Percentiles rank a stretch among this genome's conserved stretches.
phyloP scores from a whole-genome alignment of 73 alveolate genomes.

The Tetrahymena elliotti region DNA sequence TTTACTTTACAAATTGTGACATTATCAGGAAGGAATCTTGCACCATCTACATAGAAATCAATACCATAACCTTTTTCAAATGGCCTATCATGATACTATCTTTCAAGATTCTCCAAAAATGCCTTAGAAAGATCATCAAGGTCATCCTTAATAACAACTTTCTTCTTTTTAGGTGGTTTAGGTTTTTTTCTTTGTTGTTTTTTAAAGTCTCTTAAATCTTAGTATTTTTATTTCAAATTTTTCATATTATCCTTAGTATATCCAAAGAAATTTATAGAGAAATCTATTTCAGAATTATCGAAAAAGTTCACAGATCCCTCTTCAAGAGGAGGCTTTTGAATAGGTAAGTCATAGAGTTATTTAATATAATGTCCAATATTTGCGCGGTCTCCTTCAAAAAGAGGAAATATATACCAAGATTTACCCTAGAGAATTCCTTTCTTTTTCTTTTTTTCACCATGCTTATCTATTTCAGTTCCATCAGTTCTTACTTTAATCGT shows the following conservation, averaged over 20 bases:
- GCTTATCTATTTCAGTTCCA: constrained; percentile 5
- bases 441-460: background rate
- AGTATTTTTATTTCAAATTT: constrained; percentile 10
- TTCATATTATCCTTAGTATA: constrained; percentile 19
- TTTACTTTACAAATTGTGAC: constrained; percentile 58
- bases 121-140: constrained; percentile 28
- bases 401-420: background rate
- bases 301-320: background rate
- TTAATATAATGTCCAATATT: background rate
- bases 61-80: constrained; percentile 67
- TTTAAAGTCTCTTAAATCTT: constrained; percentile 22
- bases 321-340: background rate
- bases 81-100: constrained; percentile 40
- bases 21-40: constrained; percentile 81
- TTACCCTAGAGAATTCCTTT: background rate
- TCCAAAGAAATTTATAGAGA: constrained; percentile 19
- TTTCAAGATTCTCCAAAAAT: constrained; percentile 18
- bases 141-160: background rate
- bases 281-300: background rate
- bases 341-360: background rate
- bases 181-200: constrained; percentile 25
- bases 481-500: constrained; percentile 7
- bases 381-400: background rate
- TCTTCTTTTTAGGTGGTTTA: constrained; percentile 19
- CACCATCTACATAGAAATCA: constrained; percentile 76